Percentiles rank a stretch among this genome's conserved stretches.
Evolutionary conservation across 768 basidiomycete genomes (phyloP).

Genomic region (Punctularia strigosozonata): DNA sequence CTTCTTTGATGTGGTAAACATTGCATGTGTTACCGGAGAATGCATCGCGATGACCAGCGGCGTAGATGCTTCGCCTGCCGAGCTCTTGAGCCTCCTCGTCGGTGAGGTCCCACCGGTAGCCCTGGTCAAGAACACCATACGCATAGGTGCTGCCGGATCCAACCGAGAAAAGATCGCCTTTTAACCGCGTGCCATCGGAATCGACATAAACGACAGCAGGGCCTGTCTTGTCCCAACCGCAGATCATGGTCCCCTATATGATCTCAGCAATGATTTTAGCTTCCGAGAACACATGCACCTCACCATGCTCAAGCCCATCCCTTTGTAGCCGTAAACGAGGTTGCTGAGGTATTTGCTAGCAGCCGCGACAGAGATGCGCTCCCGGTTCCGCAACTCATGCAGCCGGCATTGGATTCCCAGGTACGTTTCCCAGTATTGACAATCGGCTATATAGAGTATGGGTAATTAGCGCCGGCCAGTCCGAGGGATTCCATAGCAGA

Average conservation of each 20-base stretch:
- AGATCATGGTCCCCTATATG: conserved; percentile 93
- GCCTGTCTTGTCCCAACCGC: conserved; percentile 99
- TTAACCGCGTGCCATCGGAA: conserved; percentile 89
- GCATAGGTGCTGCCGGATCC: conserved; percentile 98
- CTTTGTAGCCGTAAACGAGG: conserved; percentile 95
- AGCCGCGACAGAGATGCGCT: conserved; percentile 98
- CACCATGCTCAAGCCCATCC: conserved; percentile 98
- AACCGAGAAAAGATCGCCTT: conserved; percentile 97
- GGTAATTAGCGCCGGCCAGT: neutral
- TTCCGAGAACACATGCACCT: conserved; percentile 15
- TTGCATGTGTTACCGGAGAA: conserved; percentile 96
- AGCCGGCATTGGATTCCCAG: conserved; percentile 95
- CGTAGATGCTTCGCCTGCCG: conserved; percentile 87
- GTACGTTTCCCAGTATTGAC: conserved; percentile 98
- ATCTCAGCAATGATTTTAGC: conserved; percentile 3
- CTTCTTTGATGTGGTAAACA: conserved; percentile 88
- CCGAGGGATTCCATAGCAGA: conserved; percentile 13
- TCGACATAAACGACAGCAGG: conserved; percentile 96
- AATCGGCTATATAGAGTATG: conserved; percentile 51
- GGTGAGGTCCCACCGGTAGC: conserved; percentile 84
- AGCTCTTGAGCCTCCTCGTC: conserved; percentile 94
- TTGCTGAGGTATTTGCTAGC: conserved; percentile 97
- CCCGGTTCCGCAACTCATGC: conserved; percentile 91
- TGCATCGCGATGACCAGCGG: conserved; percentile 93
- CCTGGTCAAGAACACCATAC: conserved; percentile 97